phyloP scores from a whole-genome alignment of 495 filamentous ascomycete species.

The Daldinia loculata region DNA sequence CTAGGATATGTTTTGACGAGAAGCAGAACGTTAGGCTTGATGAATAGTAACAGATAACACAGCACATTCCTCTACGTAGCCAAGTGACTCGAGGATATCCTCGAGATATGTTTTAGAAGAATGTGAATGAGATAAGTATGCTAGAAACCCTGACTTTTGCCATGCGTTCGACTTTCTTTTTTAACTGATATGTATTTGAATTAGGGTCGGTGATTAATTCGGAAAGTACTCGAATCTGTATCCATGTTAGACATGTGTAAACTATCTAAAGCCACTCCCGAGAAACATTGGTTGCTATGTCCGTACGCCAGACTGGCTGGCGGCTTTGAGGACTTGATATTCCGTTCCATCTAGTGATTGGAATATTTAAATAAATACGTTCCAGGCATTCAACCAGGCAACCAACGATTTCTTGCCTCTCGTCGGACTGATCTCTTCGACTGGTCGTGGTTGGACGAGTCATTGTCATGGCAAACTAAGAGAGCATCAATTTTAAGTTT shows the following conservation, averaged over 20 bases:
- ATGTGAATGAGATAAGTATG: not conserved
- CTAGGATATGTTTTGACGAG: not conserved
- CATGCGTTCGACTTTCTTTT: conserved; percentile 4
- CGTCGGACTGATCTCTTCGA: not conserved
- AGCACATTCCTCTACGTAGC: not conserved
- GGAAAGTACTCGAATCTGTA: not conserved
- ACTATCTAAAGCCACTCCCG: not conserved
- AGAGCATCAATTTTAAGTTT: conserved; percentile 15
- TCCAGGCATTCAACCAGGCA: not conserved
- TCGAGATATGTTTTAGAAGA: not conserved
- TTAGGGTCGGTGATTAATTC: not conserved
- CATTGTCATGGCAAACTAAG: conserved; percentile 9
- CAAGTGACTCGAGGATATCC: not conserved
- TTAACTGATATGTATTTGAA: not conserved
- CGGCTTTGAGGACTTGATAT: not conserved
- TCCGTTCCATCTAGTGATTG: not conserved
- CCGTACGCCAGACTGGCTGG: not conserved
- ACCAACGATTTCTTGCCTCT: not conserved
- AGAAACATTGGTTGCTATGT: not conserved
- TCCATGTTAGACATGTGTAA: conserved; percentile 1
- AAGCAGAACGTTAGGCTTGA: no score
- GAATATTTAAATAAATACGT: not conserved
- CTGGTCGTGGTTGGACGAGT: conserved; percentile 5
- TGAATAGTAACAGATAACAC: no score
- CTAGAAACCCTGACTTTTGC: not conserved